Base-by-base conservation (phyloP, 2,329 filamentous ascomycete genomes). In the Pyricularia grisea region DNA sequence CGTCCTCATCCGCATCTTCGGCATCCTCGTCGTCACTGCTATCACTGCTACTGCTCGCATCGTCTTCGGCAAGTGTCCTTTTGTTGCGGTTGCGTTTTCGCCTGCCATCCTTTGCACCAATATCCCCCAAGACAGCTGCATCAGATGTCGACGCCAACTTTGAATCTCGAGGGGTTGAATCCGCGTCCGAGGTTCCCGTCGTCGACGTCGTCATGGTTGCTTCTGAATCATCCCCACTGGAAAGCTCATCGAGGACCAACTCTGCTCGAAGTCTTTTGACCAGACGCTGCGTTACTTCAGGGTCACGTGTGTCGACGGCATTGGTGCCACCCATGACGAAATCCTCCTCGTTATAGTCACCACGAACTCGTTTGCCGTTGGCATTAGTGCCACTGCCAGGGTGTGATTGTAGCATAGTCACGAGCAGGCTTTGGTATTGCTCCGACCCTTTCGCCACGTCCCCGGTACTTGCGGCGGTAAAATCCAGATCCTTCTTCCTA, bases 251-350 rank as follows among this genome's bases (percentile, higher is more conserved):
- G 42, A 87, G 72, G 33, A 90, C 81, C 71, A 82, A 80, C 76
- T 90, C 87, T 10, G 87, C 85, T 36, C 88, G 85, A 81, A 89
- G 88, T 68, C 88, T 85, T 80, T 88, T 89, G 65, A 87, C 81
- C 67, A 88, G 80, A 30, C 87, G 83, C 69, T 80, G 79, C 70
- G 84, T 82, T 76, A 89, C 82, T 61, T 81, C 79, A 68, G 80
- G 80, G 69, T 87, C 84, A 12, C 83, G 78, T 17, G 83, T 79
- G 69, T 55, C 65, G 69, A 70, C 7, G 36, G 42, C 66, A 12
- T 67, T 50, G 17, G 66, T 68, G 55, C 66, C 66, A 68, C 81
- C 80, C 36, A 83, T 76, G 27, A 85, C 79, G 69, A 84, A 86
- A 42, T 85, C 81, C 4, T 81, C 78, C 76, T 88, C 86, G 67